Conservation (phyloP, 176 grass and related monocot species). For the Lolium multiflorum region DNA sequence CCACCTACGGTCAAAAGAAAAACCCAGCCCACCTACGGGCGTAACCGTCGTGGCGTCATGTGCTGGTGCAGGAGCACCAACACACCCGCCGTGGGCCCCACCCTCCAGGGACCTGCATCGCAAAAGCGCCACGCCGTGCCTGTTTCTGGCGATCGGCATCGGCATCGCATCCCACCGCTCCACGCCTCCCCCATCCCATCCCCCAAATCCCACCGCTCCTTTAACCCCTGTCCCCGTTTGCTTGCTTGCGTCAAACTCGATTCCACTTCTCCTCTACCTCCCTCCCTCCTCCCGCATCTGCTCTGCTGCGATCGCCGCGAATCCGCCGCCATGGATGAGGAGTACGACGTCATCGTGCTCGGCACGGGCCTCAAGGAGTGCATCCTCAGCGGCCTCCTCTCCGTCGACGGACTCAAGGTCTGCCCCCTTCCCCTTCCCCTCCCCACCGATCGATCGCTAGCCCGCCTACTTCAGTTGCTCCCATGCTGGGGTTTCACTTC, state of each 20-base stretch:
- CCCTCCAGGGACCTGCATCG: not conserved
- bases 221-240: not conserved
- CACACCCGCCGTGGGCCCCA: not conserved
- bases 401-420: conserved; percentile 65
- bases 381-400: conserved; percentile 98
- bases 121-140: conserved; percentile 35
- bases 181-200: not conserved
- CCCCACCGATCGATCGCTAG: not conserved
- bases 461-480: not conserved
- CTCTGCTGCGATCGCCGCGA: not conserved
- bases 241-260: conserved; percentile 36
- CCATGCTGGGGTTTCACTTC: not conserved
- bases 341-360: conserved; percentile 98
- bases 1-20: not conserved
- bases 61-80: not conserved
- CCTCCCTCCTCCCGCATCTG: not conserved
- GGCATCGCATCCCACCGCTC: conserved; percentile 14
- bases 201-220: conserved; percentile 10
- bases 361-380: conserved; percentile 98
- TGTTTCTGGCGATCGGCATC: conserved; percentile 22
- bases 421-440: not conserved
- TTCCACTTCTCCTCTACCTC: not conserved
- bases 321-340: conserved; percentile 72
- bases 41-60: not conserved
- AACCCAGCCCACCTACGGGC: not conserved